Conservation (phyloP, 495 filamentous ascomycete genomes). For the Cairneyella variabilis region DNA sequence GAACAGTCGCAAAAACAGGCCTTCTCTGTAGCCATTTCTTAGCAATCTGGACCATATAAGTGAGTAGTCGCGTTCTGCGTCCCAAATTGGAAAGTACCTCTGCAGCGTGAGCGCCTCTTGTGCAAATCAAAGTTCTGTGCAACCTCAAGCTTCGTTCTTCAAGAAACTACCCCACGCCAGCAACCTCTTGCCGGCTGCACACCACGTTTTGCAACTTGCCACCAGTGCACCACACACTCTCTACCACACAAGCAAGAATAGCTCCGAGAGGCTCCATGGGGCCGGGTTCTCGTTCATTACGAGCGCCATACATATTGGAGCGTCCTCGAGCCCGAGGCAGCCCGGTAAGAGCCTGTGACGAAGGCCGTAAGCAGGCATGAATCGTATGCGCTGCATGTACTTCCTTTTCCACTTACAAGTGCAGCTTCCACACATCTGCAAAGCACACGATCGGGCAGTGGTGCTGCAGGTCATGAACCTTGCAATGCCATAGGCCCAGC, state of each 20-base stretch:
- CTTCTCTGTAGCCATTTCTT: no score
- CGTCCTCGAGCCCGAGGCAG: background rate
- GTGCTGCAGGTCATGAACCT: background rate
- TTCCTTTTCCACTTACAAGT: background rate
- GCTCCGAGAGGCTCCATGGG: background rate
- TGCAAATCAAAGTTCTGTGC: no score
- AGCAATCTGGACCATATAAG: no score
- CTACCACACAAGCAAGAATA: background rate
- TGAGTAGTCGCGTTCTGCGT: background rate
- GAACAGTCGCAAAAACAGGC: no score
- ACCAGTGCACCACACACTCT: background rate
- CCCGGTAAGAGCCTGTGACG: background rate
- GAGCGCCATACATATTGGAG: background rate
- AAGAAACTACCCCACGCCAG: background rate
- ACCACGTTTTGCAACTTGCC: background rate
- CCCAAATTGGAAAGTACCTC: background rate
- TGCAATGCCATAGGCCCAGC: background rate
- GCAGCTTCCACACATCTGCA: conserved; percentile 1
- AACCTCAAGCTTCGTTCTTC: background rate
- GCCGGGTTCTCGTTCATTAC: background rate
- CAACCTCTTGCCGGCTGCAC: background rate
- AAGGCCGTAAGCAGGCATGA: no score
- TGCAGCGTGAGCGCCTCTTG: background rate
- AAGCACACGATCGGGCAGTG: conserved; percentile 15
- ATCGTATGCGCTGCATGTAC: background rate